These are phyloP conservation scores for Murraya paniculata DNA, from an alignment of 345 rosid species.

Conservation along the genomic window DNA sequence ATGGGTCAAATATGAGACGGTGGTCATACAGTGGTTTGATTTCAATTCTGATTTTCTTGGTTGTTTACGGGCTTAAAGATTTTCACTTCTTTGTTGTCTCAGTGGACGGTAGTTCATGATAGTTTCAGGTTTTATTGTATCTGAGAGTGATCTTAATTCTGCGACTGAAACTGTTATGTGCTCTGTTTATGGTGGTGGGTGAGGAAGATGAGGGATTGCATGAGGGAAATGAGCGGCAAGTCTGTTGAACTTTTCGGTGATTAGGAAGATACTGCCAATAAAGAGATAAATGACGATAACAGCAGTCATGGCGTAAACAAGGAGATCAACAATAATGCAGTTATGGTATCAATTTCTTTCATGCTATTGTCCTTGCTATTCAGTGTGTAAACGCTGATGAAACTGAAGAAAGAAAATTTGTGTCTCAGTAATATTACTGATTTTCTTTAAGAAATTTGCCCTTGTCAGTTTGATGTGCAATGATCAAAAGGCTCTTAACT, in stretches of 20 bases:
- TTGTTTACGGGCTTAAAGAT: background rate
- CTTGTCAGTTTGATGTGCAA: background rate
- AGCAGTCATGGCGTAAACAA: background rate
- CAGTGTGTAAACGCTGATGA: background rate
- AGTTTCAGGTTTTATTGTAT: background rate
- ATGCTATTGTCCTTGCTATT: background rate
- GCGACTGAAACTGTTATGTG: background rate
- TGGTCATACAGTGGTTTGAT: background rate
- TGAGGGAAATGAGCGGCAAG: constrained; percentile 39
- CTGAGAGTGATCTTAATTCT: background rate
- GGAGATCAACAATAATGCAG: background rate
- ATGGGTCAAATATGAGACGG: background rate
- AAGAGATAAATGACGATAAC: background rate
- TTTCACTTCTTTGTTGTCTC: background rate
- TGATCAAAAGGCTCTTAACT: background rate
- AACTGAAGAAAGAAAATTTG: background rate
- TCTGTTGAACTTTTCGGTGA: constrained; percentile 25
- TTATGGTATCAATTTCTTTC: constrained; percentile 11
- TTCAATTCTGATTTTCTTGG: background rate
- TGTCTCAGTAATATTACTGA: background rate
- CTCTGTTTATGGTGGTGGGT: constrained; percentile 26
- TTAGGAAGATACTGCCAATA: constrained; percentile 16
- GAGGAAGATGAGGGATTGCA: constrained; percentile 31
- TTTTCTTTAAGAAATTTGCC: background rate
- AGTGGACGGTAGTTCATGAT: background rate